These are phyloP conservation scores for Crucihimalaya himalaica DNA, from an alignment of 345 rosid genomes.

Conservation along the genomic window DNA sequence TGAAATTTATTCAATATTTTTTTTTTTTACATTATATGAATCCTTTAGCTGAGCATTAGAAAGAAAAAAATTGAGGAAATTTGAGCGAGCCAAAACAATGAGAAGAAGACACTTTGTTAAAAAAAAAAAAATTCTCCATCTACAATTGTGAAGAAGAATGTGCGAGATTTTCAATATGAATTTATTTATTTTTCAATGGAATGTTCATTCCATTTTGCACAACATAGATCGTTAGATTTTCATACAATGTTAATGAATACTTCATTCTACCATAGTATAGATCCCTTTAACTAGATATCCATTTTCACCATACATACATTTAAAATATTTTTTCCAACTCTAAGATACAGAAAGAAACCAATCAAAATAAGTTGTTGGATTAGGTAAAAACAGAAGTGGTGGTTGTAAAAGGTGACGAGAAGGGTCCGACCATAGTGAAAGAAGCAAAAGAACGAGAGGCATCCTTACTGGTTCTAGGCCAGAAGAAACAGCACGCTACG, in stretches of 20 bases:
- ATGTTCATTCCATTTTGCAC: neutral
- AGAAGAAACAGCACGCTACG: slow-evolving; percentile 67
- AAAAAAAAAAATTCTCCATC: too few species aligned
- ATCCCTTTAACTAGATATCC: neutral
- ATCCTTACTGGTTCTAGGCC: slow-evolving; percentile 69
- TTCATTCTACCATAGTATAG: too few species aligned
- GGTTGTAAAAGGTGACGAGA: slow-evolving; percentile 75
- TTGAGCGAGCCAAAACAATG: too few species aligned
- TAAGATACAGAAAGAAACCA: neutral
- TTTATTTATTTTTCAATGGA: too few species aligned
- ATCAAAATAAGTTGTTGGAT: neutral
- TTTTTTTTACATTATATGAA: too few species aligned
- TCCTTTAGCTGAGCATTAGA: too few species aligned
- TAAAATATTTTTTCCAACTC: neutral
- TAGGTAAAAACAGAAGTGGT: slow-evolving; percentile 66
- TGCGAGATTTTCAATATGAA: too few species aligned
- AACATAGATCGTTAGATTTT: neutral
- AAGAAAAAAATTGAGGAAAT: too few species aligned
- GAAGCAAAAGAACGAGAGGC: slow-evolving; percentile 74
- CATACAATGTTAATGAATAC: neutral
- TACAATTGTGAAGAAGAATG: too few species aligned
- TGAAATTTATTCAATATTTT: too few species aligned
- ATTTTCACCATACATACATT: neutral
- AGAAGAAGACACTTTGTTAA: too few species aligned
- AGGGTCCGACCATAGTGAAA: slow-evolving; percentile 77